Percentiles rank a stretch among this genome's conserved stretches.
These are phyloP conservation scores for Termitomyces sp. DNA, from an alignment of 768 basidiomycete species.

Conservation along the genomic window DNA sequence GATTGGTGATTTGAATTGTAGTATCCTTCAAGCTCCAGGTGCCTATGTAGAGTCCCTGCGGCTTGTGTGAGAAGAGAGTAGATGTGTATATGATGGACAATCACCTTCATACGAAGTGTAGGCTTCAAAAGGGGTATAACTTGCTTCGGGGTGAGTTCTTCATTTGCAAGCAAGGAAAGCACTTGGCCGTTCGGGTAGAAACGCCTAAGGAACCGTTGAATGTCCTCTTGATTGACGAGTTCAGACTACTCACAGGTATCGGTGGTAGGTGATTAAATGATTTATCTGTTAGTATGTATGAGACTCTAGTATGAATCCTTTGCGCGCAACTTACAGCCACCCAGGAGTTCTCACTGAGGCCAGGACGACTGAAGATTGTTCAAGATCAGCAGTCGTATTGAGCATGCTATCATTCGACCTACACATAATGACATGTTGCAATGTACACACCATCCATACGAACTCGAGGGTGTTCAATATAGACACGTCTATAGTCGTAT, in stretches of 20 bases:
- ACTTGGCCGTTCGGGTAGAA: slow-evolving; percentile 87
- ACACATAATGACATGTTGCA: slow-evolving; percentile 87
- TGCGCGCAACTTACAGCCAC: slow-evolving; percentile 54
- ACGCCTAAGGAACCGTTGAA: slow-evolving; percentile 40
- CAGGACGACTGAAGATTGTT: slow-evolving; percentile 21
- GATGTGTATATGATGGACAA: not conserved
- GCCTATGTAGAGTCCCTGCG: slow-evolving; percentile 67
- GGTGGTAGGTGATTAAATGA: slow-evolving; percentile 89
- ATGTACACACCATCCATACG: slow-evolving; percentile 90
- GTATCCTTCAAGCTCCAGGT: slow-evolving; percentile 66
- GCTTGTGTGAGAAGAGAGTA: not conserved
- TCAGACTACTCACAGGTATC: slow-evolving; percentile 61
- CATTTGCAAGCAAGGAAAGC: slow-evolving; percentile 79
- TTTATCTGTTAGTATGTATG: slow-evolving; percentile 43
- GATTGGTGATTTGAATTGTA: slow-evolving; percentile 55
- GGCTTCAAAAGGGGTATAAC: slow-evolving; percentile 76
- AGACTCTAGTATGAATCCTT: slow-evolving; percentile 1
- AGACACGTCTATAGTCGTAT: slow-evolving; percentile 69
- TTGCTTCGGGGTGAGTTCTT: slow-evolving; percentile 63
- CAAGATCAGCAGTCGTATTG: not conserved
- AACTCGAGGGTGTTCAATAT: slow-evolving; percentile 80
- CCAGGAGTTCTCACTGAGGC: slow-evolving; percentile 83
- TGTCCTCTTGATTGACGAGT: not conserved
- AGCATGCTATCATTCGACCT: slow-evolving; percentile 20
- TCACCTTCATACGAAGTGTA: slow-evolving; percentile 72